Evolutionary conservation across 2,329 filamentous ascomycete species (phyloP).

Genomic region (Clathrospora elynae): DNA sequence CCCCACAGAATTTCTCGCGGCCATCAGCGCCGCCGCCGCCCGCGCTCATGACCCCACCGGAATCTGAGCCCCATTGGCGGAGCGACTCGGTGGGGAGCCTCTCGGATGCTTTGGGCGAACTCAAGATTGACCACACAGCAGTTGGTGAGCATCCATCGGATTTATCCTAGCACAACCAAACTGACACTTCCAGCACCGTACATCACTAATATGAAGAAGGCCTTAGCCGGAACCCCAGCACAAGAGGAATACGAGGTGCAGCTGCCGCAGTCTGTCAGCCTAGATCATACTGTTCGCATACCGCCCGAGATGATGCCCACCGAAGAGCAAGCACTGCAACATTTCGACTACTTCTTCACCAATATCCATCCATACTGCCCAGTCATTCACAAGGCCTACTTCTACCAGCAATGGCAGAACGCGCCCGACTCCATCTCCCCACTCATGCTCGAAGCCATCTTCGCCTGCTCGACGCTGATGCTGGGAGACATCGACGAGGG

Average conservation of each 20-base stretch:
- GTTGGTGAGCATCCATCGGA: conserved; percentile 65
- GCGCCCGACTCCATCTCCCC: conserved; percentile 86
- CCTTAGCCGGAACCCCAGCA: conserved; percentile 64
- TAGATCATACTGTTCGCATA: conserved; percentile 81
- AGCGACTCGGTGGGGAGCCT: conserved; percentile 64
- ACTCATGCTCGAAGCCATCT: conserved; percentile 84
- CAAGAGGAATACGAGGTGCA: conserved; percentile 73
- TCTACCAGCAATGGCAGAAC: conserved; percentile 89
- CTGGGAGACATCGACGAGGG: conserved; percentile 83
- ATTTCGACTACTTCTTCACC: conserved; percentile 88
- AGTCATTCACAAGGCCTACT: conserved; percentile 78
- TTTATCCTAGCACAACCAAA: not conserved
- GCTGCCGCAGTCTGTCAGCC: conserved; percentile 70
- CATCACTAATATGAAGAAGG: conserved; percentile 68
- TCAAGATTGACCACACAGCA: conserved; percentile 85
- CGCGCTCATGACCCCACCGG: conserved; percentile 43
- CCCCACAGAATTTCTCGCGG: conserved; percentile 43
- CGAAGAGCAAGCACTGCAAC: conserved; percentile 78
- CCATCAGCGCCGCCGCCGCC: conserved; percentile 29
- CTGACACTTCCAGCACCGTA: conserved; percentile 70
- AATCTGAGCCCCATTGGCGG: conserved; percentile 57
- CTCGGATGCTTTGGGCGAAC: conserved; percentile 78
- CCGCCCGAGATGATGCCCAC: conserved; percentile 92
- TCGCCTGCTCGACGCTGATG: conserved; percentile 83
- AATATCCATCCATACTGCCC: conserved; percentile 93